Evolutionary conservation across 495 filamentous ascomycete genomes (phyloP), one percentile per base, ranked within the genome.

Genomic region (Xylaria acuta): DNA sequence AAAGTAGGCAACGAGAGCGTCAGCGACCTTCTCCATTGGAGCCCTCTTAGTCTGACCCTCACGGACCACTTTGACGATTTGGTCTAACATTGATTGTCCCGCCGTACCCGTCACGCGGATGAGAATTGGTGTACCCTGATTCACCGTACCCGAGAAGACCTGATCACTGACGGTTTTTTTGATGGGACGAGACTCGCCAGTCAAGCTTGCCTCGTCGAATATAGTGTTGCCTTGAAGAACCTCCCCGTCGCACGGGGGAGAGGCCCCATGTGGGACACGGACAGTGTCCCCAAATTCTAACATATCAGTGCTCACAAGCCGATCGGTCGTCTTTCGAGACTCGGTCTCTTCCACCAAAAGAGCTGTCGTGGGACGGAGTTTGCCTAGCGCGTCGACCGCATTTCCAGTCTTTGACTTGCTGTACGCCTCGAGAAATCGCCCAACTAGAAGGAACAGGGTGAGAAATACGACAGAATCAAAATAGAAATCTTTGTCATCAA

Each of bases 401-500:
- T 97, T 92, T 2, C 95, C 95, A 0, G 95, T 93, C 77, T 92
- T 94, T 1, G 94, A 90, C 82, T 98, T 97, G 86, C 92, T 97
- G 82, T 95, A 96, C 25, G 94, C 92, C 82, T 98, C 95, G 59
- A 98, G 87, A 62, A 90, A 89, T 20, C 94, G 89, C 1, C 88
- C 88, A 65, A 92, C 86, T 7, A 98, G 89, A 63, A 98, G 89
- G 77, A 98, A 98, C 66, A 98, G 87, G 0, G 96, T 98, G 53
- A 98, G 82, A 71, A 98, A 97, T 1, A 97, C 93, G 3, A 97
- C 96, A 2, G 94, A 93, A 79, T 98, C 96, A 75, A 98, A 98
- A 76, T 97, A 98, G 11, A 91, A 92, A 11, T 90, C 86, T 20
- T 83, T 84, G 64, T 91, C 85, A 22, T 83, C 80, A 16, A 85